Percentiles rank a stretch among this genome's conserved stretches.
Evolutionary conservation across 2,329 filamentous ascomycete species (phyloP).

Genomic region (Nannizziopsis barbatae): DNA sequence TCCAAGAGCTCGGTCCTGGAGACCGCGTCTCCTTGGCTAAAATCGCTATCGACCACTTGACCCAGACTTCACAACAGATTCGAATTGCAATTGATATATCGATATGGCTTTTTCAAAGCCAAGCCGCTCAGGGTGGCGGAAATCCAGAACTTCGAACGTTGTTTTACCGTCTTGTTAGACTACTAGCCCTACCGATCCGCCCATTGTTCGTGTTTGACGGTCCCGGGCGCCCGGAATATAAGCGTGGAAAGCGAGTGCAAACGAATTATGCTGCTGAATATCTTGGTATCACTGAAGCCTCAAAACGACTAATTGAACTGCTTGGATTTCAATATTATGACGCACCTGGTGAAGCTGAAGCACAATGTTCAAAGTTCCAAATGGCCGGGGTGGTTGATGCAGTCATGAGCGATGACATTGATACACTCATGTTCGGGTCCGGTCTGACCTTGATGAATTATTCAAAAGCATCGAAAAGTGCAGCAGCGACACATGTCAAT

Average conservation of each 20-base stretch:
- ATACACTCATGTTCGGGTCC: slow-evolving; percentile 95
- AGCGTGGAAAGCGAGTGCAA: slow-evolving; percentile 62
- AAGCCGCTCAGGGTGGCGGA: slow-evolving; percentile 71
- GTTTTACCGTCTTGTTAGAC: slow-evolving; percentile 76
- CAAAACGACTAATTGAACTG: slow-evolving; percentile 69
- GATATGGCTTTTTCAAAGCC: slow-evolving; percentile 94
- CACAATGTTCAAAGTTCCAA: slow-evolving; percentile 84
- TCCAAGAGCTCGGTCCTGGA: slow-evolving; percentile 76
- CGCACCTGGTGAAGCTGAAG: slow-evolving; percentile 89
- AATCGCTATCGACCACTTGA: slow-evolving; percentile 66
- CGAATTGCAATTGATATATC: slow-evolving; percentile 87
- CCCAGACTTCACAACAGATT: slow-evolving; percentile 58
- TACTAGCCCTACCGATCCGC: slow-evolving; percentile 66
- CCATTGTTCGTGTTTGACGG: slow-evolving; percentile 88
- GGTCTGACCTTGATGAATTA: slow-evolving; percentile 68
- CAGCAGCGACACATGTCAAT: slow-evolving; percentile 69
- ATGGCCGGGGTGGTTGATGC: slow-evolving; percentile 75
- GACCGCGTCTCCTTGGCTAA: slow-evolving; percentile 70
- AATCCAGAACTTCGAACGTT: slow-evolving; percentile 86
- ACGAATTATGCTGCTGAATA: slow-evolving; percentile 31
- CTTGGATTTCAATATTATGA: slow-evolving; percentile 78
- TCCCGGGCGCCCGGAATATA: slow-evolving; percentile 71
- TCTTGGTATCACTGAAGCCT: slow-evolving; percentile 58
- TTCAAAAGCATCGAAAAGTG: slow-evolving; percentile 61
- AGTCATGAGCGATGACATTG: slow-evolving; percentile 90